Conservation (phyloP, 805 yeast genomes). For the Candida krabiensis region DNA sequence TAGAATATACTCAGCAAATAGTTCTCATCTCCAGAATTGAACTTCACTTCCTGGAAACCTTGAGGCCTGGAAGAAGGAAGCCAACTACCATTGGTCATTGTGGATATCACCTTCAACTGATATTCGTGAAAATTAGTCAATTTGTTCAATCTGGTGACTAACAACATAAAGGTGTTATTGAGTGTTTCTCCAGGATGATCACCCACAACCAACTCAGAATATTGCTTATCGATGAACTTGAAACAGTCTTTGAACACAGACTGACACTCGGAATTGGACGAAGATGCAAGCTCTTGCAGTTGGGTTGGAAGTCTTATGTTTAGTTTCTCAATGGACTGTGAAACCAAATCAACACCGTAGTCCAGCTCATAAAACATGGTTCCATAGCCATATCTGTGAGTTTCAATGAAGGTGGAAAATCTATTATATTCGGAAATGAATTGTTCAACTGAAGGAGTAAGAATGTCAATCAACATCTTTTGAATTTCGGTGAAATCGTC, state of each 20-base stretch:
- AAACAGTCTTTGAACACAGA: constrained; percentile 57
- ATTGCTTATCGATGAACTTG: constrained; percentile 50
- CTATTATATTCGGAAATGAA: constrained; percentile 39
- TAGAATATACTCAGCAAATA: constrained; percentile 63
- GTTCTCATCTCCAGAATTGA: constrained; percentile 42
- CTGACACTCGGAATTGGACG: constrained; percentile 19
- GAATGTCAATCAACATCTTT: constrained; percentile 59
- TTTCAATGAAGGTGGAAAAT: constrained; percentile 40
- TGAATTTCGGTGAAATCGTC: constrained; percentile 36
- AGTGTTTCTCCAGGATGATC: constrained; percentile 45
- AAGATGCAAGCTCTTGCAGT: constrained; percentile 8
- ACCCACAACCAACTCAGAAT: constrained; percentile 48
- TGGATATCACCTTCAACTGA: constrained; percentile 47
- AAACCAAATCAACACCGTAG: constrained; percentile 16
- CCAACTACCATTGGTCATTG: constrained; percentile 69
- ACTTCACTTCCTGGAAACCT: constrained; percentile 67
- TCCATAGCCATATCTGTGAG: constrained; percentile 47
- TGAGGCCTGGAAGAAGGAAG: constrained; percentile 57
- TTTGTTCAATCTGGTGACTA: constrained; percentile 61
- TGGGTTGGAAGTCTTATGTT: constrained; percentile 17
- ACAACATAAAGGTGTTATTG: constrained; percentile 54
- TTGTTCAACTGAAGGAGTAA: constrained; percentile 44
- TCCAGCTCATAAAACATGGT: constrained; percentile 55
- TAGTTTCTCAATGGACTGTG: constrained; percentile 14
- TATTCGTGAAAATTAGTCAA: constrained; percentile 62